Evolutionary conservation across 768 basidiomycete genomes (phyloP).

Genomic region (Boletus pseudo-olivaceus): DNA sequence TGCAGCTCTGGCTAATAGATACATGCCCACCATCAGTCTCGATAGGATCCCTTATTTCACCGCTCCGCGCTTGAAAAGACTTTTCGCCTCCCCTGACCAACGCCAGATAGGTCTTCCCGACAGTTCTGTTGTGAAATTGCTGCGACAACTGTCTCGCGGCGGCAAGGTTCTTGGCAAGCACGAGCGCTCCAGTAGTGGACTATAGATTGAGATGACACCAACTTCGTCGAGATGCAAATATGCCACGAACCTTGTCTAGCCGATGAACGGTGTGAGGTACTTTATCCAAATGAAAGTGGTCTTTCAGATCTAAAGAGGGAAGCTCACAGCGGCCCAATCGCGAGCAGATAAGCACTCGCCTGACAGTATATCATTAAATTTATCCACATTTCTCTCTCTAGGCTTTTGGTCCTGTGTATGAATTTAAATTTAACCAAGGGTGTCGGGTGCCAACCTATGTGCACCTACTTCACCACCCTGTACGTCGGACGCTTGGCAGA

Average conservation of each 20-base stretch:
- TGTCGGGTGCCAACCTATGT: neutral
- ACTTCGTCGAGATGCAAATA: neutral
- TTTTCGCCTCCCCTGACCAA: constrained; percentile 52
- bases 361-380: constrained; percentile 37
- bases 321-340: neutral
- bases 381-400: constrained; percentile 26
- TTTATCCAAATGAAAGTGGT: constrained; percentile 30
- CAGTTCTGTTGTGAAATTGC: constrained; percentile 48
- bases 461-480: constrained; percentile 22
- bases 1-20: constrained; percentile 28
- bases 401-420: constrained; percentile 16
- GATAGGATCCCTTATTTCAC: constrained; percentile 45
- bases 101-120: constrained; percentile 62
- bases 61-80: constrained; percentile 38
- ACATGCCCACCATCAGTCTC: constrained; percentile 44
- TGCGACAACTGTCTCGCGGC: constrained; percentile 47
- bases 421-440: neutral
- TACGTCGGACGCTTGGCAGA: constrained; percentile 44
- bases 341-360: constrained; percentile 24
- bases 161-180: constrained; percentile 46
- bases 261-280: constrained; percentile 57
- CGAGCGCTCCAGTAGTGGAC: constrained; percentile 61
- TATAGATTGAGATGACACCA: constrained; percentile 21
- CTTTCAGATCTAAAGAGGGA: constrained; percentile 25
- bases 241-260: constrained; percentile 53